Base-by-base conservation (phyloP, 345 rosid genomes). In the Mallotus nudiflorus region DNA sequence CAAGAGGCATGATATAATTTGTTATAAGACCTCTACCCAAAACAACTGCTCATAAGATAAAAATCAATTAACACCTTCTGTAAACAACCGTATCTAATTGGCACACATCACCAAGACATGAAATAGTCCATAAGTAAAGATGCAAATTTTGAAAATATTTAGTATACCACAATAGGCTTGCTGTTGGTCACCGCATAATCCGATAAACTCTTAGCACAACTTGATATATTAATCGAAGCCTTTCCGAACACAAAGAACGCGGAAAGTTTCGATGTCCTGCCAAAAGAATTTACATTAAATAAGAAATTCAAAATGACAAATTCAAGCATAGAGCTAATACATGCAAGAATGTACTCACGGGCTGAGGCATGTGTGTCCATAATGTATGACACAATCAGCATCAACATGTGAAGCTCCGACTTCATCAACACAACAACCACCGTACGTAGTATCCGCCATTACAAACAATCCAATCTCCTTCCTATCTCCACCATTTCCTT, bases 391-490 rank as follows among this genome's bases (percentile, higher is more conserved):
- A 53, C 97, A 94, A 13, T 91, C 82, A 28, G 96, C 84, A 82
- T 82, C 75, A 70, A 84, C 65, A 72, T 82, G 98, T 4, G 91
- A 83, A 46, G 98, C 97, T 67, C 88, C 98, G 15, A 91, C 93
- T 82, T 94, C 98, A 66, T 91, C 98, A 51, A 91, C 80, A 40
- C 98, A 94, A 67, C 98, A 94, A 58, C 97, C 91, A 18, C 98
- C 98, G 27, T 81, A 94, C 10, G 96, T 83, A 51, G 97, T 85
- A 73, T 94, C 98, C 0, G 98, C 98, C 95, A 94, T 91, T 8
- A 94, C 82, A 75, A 84, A 90, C 77, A 94, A 74, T 42, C 90
- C 64, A 55, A 90, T 82, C 67, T 82, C 83, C 59, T 74, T 74
- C n/a, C 64, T 81, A 62, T 74, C 82, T 9, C 72, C 85, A 7